Percentiles rank a stretch among this genome's conserved stretches.
phyloP scores from a whole-genome alignment of 441 rosid species.

The Gossypium schwendimanii region DNA sequence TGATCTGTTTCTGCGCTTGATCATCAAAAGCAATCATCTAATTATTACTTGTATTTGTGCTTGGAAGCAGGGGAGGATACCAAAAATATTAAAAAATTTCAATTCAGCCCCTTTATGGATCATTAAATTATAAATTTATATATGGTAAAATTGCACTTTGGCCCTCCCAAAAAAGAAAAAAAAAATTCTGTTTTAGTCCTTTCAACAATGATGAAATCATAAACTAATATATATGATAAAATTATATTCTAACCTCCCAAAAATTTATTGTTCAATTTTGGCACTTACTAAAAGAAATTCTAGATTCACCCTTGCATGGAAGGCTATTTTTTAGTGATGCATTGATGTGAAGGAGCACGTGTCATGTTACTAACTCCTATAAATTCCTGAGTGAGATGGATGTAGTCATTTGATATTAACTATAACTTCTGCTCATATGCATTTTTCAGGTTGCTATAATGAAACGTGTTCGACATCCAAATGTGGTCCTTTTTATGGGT shows the following conservation, averaged over 20 bases:
- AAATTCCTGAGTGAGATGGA: not conserved
- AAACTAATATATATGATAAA: no score
- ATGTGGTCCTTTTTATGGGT: conserved; percentile 98
- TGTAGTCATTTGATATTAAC: not conserved
- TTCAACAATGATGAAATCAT: no score
- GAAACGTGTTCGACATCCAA: conserved; percentile 96
- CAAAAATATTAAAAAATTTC: no score
- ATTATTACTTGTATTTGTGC: not conserved
- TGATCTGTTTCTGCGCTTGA: not conserved
- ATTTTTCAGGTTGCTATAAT: conserved; percentile 74
- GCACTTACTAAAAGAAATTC: no score
- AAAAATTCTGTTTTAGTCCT: no score
- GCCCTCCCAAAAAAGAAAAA: no score
- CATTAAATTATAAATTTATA: no score
- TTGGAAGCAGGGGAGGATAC: not conserved
- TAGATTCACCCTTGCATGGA: no score
- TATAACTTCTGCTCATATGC: not conserved
- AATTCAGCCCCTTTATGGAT: no score
- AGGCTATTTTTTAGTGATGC: not conserved
- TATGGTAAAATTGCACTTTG: no score
- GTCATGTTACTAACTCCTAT: not conserved
- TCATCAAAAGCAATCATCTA: not conserved
- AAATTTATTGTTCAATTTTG: no score
- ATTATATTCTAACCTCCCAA: no score
- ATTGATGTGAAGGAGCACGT: not conserved